Evolutionary conservation across 768 basidiomycete genomes (phyloP).

Genomic region (Thelephora aurantiotincta): DNA sequence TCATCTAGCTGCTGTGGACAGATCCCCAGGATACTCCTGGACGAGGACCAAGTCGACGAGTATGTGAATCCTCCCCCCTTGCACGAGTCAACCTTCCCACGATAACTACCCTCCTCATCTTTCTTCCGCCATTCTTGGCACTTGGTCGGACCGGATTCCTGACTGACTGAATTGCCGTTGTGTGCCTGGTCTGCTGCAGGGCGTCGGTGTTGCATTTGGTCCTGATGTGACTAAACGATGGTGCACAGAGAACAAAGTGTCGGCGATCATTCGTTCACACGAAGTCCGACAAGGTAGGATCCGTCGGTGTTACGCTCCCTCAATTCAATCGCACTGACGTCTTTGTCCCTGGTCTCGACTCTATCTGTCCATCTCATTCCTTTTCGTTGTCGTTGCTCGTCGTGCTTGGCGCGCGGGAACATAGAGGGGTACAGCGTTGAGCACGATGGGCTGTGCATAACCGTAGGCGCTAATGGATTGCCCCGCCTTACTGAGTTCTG

Average conservation of each 20-base stretch:
- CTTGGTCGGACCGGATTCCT: too few species aligned
- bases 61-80: slow-evolving; percentile 22
- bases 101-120: slow-evolving; percentile 1
- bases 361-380: neutral
- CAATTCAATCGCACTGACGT: neutral
- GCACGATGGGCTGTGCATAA: slow-evolving; percentile 89
- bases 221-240: slow-evolving; percentile 85
- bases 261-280: slow-evolving; percentile 87
- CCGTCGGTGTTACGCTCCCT: neutral
- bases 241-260: slow-evolving; percentile 78
- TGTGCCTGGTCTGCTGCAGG: slow-evolving; percentile 28
- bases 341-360: slow-evolving; percentile 1
- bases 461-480: slow-evolving; percentile 29
- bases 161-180: too few species aligned
- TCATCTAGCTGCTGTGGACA: slow-evolving; percentile 74
- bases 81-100: slow-evolving; percentile 5
- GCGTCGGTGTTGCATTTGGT: slow-evolving; percentile 92
- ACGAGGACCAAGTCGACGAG: slow-evolving; percentile 91
- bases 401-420: neutral
- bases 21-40: slow-evolving; percentile 86
- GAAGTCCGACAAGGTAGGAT: slow-evolving; percentile 81
- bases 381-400: neutral
- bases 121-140: too few species aligned
- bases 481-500: slow-evolving; percentile 5
- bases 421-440: slow-evolving; percentile 89